phyloP scores from a whole-genome alignment of 768 basidiomycete genomes.

The Cystobasidium tubakii region DNA sequence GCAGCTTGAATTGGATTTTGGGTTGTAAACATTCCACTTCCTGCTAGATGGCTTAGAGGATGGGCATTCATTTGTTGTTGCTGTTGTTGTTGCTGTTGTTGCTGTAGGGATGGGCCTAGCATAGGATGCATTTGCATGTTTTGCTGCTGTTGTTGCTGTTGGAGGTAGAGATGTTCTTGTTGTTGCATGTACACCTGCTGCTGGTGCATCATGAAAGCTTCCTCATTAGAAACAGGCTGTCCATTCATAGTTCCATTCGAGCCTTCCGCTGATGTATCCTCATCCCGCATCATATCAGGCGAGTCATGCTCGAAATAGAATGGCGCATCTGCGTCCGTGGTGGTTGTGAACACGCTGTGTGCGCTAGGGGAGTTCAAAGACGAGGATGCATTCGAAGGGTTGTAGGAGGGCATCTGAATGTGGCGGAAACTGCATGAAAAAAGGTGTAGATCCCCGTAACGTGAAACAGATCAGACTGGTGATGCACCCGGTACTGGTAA shows the following conservation, averaged over 20 bases:
- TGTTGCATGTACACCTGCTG: conserved; percentile 4
- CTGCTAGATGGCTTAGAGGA: background rate
- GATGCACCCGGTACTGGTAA: background rate
- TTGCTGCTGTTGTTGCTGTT: conserved; percentile 24
- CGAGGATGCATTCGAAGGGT: conserved; percentile 5
- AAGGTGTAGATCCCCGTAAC: too few species aligned
- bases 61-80: background rate
- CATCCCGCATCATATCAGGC: conserved; percentile 3
- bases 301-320: conserved; percentile 9
- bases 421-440: background rate
- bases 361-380: background rate
- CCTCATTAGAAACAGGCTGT: background rate
- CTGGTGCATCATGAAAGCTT: background rate
- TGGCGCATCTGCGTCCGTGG: background rate
- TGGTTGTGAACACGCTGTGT: conserved; percentile 6
- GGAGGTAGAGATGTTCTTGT: background rate
- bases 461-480: background rate
- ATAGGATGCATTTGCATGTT: background rate
- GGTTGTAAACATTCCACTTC: background rate
- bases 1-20: conserved; percentile 1
- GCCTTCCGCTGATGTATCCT: background rate
- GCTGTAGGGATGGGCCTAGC: background rate
- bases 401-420: conserved; percentile 10
- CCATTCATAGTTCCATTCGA: background rate
- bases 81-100: conserved; percentile 9